Conservation (phyloP, 306 rosid species). For the Vigna angularis region DNA sequence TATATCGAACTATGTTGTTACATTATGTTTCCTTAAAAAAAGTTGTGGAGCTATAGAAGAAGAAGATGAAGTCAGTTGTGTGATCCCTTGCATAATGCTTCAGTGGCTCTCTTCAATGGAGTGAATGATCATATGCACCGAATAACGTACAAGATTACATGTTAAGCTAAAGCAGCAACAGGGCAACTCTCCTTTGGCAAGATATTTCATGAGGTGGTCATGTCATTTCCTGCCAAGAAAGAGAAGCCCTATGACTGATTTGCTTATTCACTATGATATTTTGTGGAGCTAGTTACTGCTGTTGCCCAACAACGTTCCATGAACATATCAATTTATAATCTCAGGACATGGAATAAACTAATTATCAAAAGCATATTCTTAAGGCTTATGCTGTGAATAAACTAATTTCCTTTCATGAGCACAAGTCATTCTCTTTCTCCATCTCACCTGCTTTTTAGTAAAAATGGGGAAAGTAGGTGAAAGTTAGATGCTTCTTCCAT, state of each 20-base stretch:
- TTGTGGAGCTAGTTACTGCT: constrained; percentile 25
- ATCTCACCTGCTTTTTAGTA: constrained; percentile 32
- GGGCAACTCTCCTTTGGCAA: constrained; percentile 46
- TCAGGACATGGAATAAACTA: constrained; percentile 55
- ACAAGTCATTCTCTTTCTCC: constrained; percentile 31
- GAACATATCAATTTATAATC: constrained; percentile 48
- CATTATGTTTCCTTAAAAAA: background rate
- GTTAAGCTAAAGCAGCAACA: constrained; percentile 34
- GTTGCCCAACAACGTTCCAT: background rate
- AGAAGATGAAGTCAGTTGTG: background rate
- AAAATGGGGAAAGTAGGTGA: constrained; percentile 2
- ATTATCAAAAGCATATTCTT: constrained; percentile 54
- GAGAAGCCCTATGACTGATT: constrained; percentile 41
- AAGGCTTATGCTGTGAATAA: constrained; percentile 47
- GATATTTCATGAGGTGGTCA: background rate
- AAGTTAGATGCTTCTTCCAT: constrained; percentile 54
- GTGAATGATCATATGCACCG: background rate
- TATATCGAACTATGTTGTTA: too few species aligned
- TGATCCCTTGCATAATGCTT: background rate
- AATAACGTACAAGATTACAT: background rate
- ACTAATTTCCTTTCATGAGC: background rate
- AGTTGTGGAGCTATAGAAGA: background rate
- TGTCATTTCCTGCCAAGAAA: constrained; percentile 35
- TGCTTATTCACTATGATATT: constrained; percentile 28
- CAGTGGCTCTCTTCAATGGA: background rate